Evolutionary conservation across 192 early-diverging fungal genomes (phyloP).

Genomic region (Backusella sp.): DNA sequence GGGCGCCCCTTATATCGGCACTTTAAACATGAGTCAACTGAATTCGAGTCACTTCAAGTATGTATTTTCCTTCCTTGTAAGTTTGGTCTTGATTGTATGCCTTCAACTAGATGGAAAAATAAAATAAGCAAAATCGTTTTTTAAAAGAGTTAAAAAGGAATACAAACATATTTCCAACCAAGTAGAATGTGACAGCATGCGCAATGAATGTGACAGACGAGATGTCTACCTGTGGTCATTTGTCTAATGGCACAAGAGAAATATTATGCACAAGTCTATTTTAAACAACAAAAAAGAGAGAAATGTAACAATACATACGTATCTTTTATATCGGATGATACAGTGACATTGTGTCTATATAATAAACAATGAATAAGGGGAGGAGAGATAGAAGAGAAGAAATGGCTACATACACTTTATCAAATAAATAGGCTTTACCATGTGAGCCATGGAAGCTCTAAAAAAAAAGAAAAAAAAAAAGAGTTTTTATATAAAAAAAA

Average conservation of each 20-base stretch:
- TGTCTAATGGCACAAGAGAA: background rate
- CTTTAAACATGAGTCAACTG: background rate
- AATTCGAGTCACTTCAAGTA: background rate
- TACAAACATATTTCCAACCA: constrained; percentile 3
- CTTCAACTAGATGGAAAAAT: background rate
- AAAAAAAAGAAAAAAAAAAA: background rate
- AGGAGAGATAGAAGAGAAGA: background rate
- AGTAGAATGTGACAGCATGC: background rate
- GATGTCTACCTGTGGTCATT: background rate
- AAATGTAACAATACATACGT: background rate
- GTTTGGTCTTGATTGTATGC: background rate
- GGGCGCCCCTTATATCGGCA: background rate
- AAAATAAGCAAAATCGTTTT: no score
- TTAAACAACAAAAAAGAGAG: background rate
- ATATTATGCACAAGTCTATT: background rate
- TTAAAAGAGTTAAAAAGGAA: background rate
- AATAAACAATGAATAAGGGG: background rate
- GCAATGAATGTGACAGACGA: background rate
- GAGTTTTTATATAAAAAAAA: background rate
- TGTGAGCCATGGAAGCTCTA: background rate
- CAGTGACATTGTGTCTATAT: background rate
- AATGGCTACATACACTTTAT: background rate
- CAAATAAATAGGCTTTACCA: background rate
- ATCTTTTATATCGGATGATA: background rate
- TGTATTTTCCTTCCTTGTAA: constrained; percentile 1